Evolutionary conservation across 306 rosid genomes (phyloP).

Genomic region (Mucuna pruriens): DNA sequence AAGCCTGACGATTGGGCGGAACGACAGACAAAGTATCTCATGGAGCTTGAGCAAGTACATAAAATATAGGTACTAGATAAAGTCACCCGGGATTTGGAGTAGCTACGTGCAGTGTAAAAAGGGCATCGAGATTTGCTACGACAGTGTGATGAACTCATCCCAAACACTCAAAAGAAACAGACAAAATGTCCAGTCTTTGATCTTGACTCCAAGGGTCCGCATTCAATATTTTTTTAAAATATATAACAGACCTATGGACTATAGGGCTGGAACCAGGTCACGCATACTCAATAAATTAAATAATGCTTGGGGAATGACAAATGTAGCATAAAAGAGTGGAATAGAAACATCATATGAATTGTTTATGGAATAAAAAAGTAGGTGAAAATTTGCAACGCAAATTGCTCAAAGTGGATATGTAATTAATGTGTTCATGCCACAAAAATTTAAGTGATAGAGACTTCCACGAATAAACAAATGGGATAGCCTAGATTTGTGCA

Average conservation of each 20-base stretch:
- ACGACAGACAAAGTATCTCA: conserved; percentile 40
- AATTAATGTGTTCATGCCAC: conserved; percentile 63
- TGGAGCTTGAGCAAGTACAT: conserved; percentile 34
- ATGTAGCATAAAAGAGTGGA: conserved; percentile 63
- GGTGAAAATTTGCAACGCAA: conserved; percentile 37
- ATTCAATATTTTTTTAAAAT: conserved; percentile 1
- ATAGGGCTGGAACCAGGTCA: conserved; percentile 43
- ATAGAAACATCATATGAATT: conserved; percentile 69
- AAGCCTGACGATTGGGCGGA: conserved; percentile 26
- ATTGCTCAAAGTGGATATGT: conserved; percentile 34
- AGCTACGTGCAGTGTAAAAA: conserved; percentile 43
- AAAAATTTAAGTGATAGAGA: conserved; percentile 50
- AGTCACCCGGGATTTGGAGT: conserved; percentile 43
- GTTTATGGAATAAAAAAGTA: conserved; percentile 44
- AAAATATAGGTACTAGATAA: conserved; percentile 34
- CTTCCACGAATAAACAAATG: conserved; percentile 49
- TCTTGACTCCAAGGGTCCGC: conserved; percentile 54
- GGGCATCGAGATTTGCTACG: conserved; percentile 61
- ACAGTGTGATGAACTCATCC: conserved; percentile 34
- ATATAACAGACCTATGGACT: conserved; percentile 13
- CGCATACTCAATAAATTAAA: conserved; percentile 32
- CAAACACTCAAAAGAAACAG: conserved; percentile 36
- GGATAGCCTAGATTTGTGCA: conserved; percentile 44
- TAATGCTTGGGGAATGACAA: conserved; percentile 34
- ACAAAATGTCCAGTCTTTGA: conserved; percentile 59